Conservation (phyloP, 495 filamentous ascomycete genomes). For the Penicillium maclennaniae region DNA sequence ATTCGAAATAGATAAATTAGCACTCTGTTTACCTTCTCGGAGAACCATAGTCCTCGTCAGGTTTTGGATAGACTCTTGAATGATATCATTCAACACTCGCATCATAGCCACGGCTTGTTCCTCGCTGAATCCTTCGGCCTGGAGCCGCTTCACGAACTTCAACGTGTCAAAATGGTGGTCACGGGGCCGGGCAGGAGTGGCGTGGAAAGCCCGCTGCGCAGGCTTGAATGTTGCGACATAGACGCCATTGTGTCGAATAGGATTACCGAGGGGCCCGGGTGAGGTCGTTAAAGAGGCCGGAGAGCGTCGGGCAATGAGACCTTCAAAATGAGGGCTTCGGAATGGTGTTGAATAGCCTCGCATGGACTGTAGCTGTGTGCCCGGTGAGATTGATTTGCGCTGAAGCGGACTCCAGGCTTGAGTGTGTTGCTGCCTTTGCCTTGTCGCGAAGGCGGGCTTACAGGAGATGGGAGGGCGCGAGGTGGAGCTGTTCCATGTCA, state of each 20-base stretch:
- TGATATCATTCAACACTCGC: constrained; percentile 93
- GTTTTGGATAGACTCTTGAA: constrained; percentile 98
- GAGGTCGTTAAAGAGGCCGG: constrained; percentile 12
- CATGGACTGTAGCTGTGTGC: constrained; percentile 13
- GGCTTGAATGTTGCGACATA: constrained; percentile 42
- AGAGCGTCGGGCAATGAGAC: constrained; percentile 22
- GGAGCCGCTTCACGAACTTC: constrained; percentile 89
- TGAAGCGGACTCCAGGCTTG: constrained; percentile 23
- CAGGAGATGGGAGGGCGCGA: constrained; percentile 34
- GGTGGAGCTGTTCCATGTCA: constrained; percentile 43
- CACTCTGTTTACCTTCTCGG: constrained; percentile 61
- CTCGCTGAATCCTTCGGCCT: constrained; percentile 91
- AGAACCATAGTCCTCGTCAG: constrained; percentile 97
- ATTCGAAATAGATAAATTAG: not conserved
- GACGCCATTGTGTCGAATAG: constrained; percentile 46
- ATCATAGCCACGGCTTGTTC: constrained; percentile 95
- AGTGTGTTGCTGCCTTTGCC: constrained; percentile 19
- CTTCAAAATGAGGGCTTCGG: constrained; percentile 9
- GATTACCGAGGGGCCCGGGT: constrained; percentile 21
- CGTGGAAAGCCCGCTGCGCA: constrained; percentile 62
- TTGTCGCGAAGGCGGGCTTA: constrained; percentile 26
- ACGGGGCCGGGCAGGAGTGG: constrained; percentile 52
- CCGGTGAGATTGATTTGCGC: constrained; percentile 21
- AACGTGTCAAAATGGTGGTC: constrained; percentile 99
- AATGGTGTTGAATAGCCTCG: constrained; percentile 22